phyloP scores from a whole-genome alignment of 768 basidiomycete genomes.

The Pulveroboletus sp. region DNA sequence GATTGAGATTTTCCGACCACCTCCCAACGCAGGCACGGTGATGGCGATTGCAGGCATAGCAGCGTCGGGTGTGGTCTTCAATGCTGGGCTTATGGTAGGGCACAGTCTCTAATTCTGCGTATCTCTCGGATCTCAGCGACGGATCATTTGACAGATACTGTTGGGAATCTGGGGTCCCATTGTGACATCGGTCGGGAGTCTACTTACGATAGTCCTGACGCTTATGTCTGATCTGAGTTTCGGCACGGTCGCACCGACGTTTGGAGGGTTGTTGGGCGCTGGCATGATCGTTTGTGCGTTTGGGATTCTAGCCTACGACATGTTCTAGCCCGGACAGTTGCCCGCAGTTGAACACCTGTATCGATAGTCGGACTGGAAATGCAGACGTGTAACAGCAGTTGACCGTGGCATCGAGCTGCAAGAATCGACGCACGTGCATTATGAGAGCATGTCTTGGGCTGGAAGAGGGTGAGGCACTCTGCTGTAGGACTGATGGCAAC shows the following conservation, averaged over 20 bases:
- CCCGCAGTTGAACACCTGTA: not conserved
- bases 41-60: slow-evolving; percentile 65
- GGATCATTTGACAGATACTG: slow-evolving; percentile 48
- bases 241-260: slow-evolving; percentile 58
- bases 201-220: slow-evolving; percentile 93
- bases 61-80: slow-evolving; percentile 69
- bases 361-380: not conserved
- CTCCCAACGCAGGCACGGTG: slow-evolving; percentile 42
- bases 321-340: slow-evolving; percentile 35
- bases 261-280: slow-evolving; percentile 73
- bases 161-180: slow-evolving; percentile 86
- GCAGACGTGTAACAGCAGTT: too few species aligned
- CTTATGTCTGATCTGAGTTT: slow-evolving; percentile 75
- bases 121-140: slow-evolving; percentile 4
- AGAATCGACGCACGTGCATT: too few species aligned
- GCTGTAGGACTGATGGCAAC: too few species aligned
- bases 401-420: too few species aligned
- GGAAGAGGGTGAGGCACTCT: too few species aligned
- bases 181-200: slow-evolving; percentile 80
- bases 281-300: slow-evolving; percentile 80
- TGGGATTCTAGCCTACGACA: slow-evolving; percentile 70
- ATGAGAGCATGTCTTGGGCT: too few species aligned
- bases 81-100: slow-evolving; percentile 79
- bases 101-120: not conserved
- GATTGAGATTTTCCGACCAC: slow-evolving; percentile 63